Base-by-base conservation (phyloP, 768 basidiomycete genomes). In the Tylopilus cervinicoccineus region DNA sequence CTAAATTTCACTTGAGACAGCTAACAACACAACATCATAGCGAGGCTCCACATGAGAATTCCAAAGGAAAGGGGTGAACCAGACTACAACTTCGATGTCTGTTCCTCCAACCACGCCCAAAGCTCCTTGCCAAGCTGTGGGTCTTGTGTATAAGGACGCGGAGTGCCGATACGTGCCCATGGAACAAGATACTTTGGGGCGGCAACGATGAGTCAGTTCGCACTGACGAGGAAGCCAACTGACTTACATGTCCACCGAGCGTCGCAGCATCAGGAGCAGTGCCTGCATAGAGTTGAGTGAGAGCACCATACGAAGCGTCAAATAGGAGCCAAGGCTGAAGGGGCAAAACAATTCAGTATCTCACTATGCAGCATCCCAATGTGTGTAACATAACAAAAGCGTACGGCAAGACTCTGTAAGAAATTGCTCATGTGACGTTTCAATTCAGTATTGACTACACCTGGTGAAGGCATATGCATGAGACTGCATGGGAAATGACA, bases 41-140 rank as follows among this genome's bases (percentile, higher is more conserved):
- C n/a, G n/a, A n/a, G n/a, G n/a, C n/a, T n/a, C n/a, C n/a, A n/a
- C n/a, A n/a, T n/a, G n/a, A n/a, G n/a, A n/a, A n/a, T n/a, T n/a
- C n/a, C n/a, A n/a, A n/a, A n/a, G n/a, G n/a, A n/a, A n/a, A n/a
- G n/a, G n/a, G n/a, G n/a, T n/a, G n/a, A n/a, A n/a, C n/a, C n/a
- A n/a, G n/a, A n/a, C n/a, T n/a, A n/a, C n/a, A 40, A 24, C 20
- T 34, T 39, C 2, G 19, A 14, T 6, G 44, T 42, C 41, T 52
- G 51, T 39, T 52, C 51, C 27, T 52, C 51, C 27, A 52, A n/a
- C n/a, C n/a, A n/a, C n/a, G n/a, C n/a, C n/a, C n/a, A n/a, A 19
- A 52, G 48, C 38, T n/a, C n/a, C 51, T 45, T 40, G 31, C 48
- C 48, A 17, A 52, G 51, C 23, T 52, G 42, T 3, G 38, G 32